A percentile compares a stretch with the other conserved stretches of the same genome.
phyloP scores from a whole-genome alignment of 345 rosid species.

The Ceriops decandra region DNA sequence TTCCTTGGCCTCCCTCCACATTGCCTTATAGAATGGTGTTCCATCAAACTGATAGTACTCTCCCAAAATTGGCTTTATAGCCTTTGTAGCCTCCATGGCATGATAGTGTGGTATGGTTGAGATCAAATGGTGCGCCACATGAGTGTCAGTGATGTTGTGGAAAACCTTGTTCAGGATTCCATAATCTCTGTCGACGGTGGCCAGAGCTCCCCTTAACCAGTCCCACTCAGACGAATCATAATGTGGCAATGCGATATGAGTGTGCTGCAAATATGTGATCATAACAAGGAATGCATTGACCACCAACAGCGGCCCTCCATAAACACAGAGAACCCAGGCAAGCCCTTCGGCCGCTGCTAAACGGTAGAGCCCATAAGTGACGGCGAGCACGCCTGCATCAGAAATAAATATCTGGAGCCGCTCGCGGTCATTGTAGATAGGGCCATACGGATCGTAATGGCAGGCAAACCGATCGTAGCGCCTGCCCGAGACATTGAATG shows the following conservation, averaged over 20 bases:
- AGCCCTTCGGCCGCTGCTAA: constrained; percentile 18
- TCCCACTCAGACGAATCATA: constrained; percentile 34
- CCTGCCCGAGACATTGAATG: constrained; percentile 33
- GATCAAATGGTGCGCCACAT: constrained; percentile 35
- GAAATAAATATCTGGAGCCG: constrained; percentile 19
- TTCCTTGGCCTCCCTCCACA: constrained; percentile 35
- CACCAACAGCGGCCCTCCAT: constrained; percentile 24
- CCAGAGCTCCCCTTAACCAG: constrained; percentile 34
- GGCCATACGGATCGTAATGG: constrained; percentile 29
- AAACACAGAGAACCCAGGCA: constrained; percentile 24
- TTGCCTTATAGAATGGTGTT: constrained; percentile 22
- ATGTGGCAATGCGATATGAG: constrained; percentile 30
- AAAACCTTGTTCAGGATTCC: constrained; percentile 34
- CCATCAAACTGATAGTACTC: constrained; percentile 29
- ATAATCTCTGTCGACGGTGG: constrained; percentile 32
- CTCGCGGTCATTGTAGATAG: constrained; percentile 23
- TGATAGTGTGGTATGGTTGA: constrained; percentile 33
- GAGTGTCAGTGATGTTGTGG: constrained; percentile 36
- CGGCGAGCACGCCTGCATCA: constrained; percentile 26
- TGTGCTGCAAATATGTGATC: constrained; percentile 32
- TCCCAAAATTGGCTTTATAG: constrained; percentile 26
- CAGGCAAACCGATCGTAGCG: constrained; percentile 31
- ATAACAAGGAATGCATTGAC: constrained; percentile 29
- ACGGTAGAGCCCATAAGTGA: constrained; percentile 19
- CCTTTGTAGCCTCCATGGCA: constrained; percentile 33